phyloP scores from a whole-genome alignment of 306 rosid species.

The Begonia masoniana region DNA sequence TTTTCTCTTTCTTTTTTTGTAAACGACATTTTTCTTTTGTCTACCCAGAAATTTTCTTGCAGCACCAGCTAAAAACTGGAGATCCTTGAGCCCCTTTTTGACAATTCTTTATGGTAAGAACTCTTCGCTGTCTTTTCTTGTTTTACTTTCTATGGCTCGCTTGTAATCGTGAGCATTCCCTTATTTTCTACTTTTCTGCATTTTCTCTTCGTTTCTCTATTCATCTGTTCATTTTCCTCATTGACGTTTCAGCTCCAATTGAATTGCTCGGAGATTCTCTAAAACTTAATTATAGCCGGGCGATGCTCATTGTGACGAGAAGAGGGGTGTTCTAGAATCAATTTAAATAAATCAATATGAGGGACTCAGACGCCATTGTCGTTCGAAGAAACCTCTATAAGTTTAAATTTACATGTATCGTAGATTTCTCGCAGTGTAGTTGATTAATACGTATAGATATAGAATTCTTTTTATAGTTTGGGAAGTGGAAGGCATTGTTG shows the following conservation, averaged over 20 bases:
- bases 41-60: conserved; percentile 2
- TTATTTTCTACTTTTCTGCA: conserved; percentile 8
- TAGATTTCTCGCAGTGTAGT: conserved; percentile 27
- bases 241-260: conserved; percentile 31
- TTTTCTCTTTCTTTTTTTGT: background rate
- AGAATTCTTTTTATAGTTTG: too few relatives aligned
- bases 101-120: conserved; percentile 33
- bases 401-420: conserved; percentile 19
- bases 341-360: conserved; percentile 27
- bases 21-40: background rate
- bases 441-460: too few relatives aligned
- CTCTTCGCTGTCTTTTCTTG: background rate
- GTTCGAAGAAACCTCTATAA: conserved; percentile 15
- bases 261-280: conserved; percentile 18
- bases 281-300: conserved; percentile 19
- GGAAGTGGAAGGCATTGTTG: too few relatives aligned
- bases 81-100: conserved; percentile 18
- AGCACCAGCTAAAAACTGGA: background rate
- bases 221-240: conserved; percentile 5
- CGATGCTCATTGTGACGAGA: conserved; percentile 23
- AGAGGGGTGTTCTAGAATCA: conserved; percentile 23
- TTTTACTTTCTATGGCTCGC: conserved; percentile 11
- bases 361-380: conserved; percentile 38
- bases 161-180: conserved; percentile 46
- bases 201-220: conserved; percentile 5